phyloP scores from a whole-genome alignment of 2,329 filamentous ascomycete genomes.

The Ciborinia camelliae region DNA sequence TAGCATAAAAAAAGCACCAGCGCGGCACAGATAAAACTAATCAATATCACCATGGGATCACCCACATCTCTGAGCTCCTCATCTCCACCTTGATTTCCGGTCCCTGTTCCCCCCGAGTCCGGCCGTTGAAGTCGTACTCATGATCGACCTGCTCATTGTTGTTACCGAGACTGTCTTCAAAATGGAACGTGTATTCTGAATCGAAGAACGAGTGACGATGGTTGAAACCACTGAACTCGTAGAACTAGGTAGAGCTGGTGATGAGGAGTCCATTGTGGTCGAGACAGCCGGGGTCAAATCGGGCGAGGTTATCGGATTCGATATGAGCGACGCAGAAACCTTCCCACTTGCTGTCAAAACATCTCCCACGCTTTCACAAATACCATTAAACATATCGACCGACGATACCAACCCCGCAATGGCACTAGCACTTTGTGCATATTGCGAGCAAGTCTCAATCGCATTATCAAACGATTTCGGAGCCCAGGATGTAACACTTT shows the following conservation, averaged over 20 bases:
- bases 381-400: not conserved
- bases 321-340: not conserved
- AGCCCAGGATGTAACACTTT: slow-evolving; percentile 6
- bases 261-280: not conserved
- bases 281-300: not conserved
- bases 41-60: slow-evolving; percentile 19
- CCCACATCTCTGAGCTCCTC: not conserved
- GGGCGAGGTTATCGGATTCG: not conserved
- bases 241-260: not conserved
- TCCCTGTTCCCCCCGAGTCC: not conserved
- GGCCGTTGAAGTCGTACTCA: not conserved
- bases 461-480: slow-evolving; percentile 17
- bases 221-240: not conserved
- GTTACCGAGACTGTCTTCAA: not conserved
- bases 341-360: not conserved
- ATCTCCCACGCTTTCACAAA: slow-evolving; percentile 29
- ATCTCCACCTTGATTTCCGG: not conserved
- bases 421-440: not conserved
- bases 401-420: not conserved
- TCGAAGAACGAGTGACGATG: not conserved
- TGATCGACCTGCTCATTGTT: not conserved
- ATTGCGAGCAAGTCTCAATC: not conserved
- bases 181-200: not conserved
- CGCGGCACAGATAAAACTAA: slow-evolving; percentile 22
- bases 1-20: slow-evolving; percentile 28